Evolutionary conservation across 2,329 filamentous ascomycete species (phyloP).

Genomic region (Curvularia hawaiiensis): DNA sequence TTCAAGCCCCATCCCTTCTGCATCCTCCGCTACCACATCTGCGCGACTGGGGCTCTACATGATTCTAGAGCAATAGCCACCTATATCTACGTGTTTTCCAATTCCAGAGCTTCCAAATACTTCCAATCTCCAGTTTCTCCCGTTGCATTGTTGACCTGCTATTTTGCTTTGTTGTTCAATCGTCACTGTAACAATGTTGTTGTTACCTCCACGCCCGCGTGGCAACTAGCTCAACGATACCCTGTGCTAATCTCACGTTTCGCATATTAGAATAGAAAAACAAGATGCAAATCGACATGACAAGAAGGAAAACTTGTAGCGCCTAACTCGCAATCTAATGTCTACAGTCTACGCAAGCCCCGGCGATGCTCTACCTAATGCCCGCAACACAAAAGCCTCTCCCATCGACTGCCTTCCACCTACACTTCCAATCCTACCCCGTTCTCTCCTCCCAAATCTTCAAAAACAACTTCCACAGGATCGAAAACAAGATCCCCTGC

Average conservation of each 20-base stretch:
- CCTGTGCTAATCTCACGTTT: too few species aligned
- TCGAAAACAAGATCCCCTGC: constrained; percentile 39
- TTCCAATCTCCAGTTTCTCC: too few species aligned
- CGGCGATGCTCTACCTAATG: neutral
- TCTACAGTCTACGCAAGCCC: neutral
- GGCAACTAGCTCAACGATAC: neutral
- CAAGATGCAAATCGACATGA: neutral
- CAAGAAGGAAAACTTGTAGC: neutral
- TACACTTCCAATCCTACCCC: neutral
- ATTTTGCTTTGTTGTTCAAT: too few species aligned
- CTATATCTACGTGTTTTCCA: too few species aligned
- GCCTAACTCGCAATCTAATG: neutral
- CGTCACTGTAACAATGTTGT: too few species aligned
- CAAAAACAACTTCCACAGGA: constrained; percentile 38
- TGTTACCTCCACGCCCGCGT: neutral
- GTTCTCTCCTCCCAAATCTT: constrained; percentile 32
- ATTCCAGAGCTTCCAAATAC: too few species aligned
- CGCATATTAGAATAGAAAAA: too few species aligned
- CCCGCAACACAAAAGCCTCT: neutral
- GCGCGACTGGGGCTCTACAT: too few species aligned
- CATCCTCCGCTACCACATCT: too few species aligned
- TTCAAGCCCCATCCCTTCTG: too few species aligned
- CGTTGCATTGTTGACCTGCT: too few species aligned
- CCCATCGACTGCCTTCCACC: neutral
- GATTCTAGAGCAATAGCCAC: too few species aligned